These are phyloP conservation scores for Pittosporum tobira DNA, from an alignment of 129 eudicot species.

Conservation along the genomic window DNA sequence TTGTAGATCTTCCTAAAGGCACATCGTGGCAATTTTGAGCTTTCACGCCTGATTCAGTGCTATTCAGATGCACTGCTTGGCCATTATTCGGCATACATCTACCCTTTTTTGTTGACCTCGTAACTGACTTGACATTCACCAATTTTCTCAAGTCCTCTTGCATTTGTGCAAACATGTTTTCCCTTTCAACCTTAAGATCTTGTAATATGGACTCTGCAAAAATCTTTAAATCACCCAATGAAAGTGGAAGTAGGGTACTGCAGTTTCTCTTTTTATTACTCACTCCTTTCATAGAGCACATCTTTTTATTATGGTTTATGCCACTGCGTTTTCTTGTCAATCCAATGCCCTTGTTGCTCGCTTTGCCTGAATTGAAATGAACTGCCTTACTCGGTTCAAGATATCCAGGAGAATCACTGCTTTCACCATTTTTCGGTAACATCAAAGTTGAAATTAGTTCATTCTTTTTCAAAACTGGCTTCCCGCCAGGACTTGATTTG, in stretches of 20 bases:
- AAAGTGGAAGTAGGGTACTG: conserved; percentile 17
- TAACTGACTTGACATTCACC: conserved; percentile 9
- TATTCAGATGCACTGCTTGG: conserved; percentile 9
- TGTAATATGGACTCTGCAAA: conserved; percentile 41
- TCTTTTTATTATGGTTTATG: conserved; percentile 19
- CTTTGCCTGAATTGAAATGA: conserved; percentile 13
- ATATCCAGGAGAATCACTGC: conserved; percentile 21
- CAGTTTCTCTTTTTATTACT: conserved; percentile 23
- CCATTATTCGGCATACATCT: conserved; percentile 8
- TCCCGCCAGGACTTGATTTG: conserved; percentile 26
- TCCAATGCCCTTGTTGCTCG: conserved; percentile 14
- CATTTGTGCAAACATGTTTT: conserved; percentile 55
- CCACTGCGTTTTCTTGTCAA: conserved; percentile 9
- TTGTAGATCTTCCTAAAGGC: conserved; percentile 4
- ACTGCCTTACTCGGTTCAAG: conserved; percentile 1
- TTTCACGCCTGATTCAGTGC: conserved; percentile 18
- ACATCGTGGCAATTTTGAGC: conserved; percentile 9
- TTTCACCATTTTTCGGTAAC: conserved; percentile 26
- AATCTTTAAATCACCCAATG: conserved; percentile 34
- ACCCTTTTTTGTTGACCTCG: conserved; percentile 20
- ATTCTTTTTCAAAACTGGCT: conserved; percentile 30
- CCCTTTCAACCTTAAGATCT: conserved; percentile 51
- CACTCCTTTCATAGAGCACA: conserved; percentile 8
- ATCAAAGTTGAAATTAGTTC: conserved; percentile 20
- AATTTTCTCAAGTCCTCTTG: conserved; percentile 41